Base-by-base conservation (phyloP, 805 yeast species). In the Candida lessepsii region DNA sequence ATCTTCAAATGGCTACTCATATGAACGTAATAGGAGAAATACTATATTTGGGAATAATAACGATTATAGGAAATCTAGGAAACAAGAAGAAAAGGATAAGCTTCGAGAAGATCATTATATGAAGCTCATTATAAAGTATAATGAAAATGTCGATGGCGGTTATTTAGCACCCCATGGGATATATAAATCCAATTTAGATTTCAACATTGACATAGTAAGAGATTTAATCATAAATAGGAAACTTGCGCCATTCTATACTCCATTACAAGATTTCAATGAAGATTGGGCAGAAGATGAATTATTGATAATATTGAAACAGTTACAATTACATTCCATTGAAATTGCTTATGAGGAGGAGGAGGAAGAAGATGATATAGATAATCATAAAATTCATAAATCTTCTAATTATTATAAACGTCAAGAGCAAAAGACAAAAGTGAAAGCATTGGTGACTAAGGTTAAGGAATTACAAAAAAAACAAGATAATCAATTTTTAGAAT, bases 111-210 rank as follows among this genome's bases (percentile, higher is more conserved):
- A 62, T 13, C 87, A 80, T 50, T 76, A 76, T 39, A 51, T 64
- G 46, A 73, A 79, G 17, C 63, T 85, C 39, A 65, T 85, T 16
- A 87, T 85, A 2, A 67, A 73, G 45, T 75, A 61, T 51, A 70
- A 70, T 28, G 95, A 87, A 54, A 78, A 70, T 47, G 96, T 91
- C 11, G 98, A 93, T 63, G 99, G 99, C 14, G 99, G 99, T 2
- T 89, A 67, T 56, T 63, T 91, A 47, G 96, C 95, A 1, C 96
- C 98, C 0, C 86, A 77, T 61, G 97, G 97, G 2, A 85, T 86
- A 23, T 91, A 91, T 61, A 77, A 81, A 47, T 80, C 84, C 34
- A 82, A 80, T 50, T 59, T 83, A 40, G 96, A 86, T 58, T 91
- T 79, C 63, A 76, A 83, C 52, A 75, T 85, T 11, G 76, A 75